Conservation (phyloP, 495 filamentous ascomycete genomes). For the Penicillium soppii region DNA sequence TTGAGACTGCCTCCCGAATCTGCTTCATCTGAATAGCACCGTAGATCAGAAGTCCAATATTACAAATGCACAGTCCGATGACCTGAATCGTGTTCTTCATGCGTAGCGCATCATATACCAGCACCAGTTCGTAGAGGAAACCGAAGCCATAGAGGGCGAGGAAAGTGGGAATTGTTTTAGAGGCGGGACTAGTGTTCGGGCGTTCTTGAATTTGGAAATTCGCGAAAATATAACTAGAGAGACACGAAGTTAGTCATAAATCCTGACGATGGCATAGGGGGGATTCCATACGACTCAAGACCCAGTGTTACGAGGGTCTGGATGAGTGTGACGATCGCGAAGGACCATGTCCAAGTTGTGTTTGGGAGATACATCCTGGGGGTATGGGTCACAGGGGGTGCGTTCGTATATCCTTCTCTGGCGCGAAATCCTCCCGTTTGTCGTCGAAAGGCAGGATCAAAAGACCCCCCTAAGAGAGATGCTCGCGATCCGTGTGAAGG, state of each 20-base stretch:
- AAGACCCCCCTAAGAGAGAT: conserved; percentile 63
- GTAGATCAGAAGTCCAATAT: conserved; percentile 86
- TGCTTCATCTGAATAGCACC: conserved; percentile 89
- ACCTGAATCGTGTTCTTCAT: conserved; percentile 98
- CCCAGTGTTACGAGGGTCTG: conserved; percentile 78
- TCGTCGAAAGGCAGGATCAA: conserved; percentile 51
- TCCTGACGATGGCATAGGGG: neutral
- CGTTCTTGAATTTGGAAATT: conserved; percentile 70
- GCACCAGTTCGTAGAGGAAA: conserved; percentile 83
- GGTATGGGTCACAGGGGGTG: conserved; percentile 17
- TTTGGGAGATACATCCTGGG: conserved; percentile 68
- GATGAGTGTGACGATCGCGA: conserved; percentile 67
- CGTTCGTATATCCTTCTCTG: conserved; percentile 54
- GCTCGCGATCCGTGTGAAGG: conserved; percentile 58
- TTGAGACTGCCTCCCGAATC: conserved; percentile 66
- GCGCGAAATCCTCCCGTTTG: conserved; percentile 51
- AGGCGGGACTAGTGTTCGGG: conserved; percentile 36
- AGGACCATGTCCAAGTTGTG: conserved; percentile 85
- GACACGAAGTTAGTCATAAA: neutral
- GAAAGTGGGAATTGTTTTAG: conserved; percentile 81
- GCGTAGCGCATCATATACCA: conserved; percentile 90
- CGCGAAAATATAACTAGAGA: conserved; percentile 44
- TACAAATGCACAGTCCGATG: conserved; percentile 91
- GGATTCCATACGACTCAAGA: conserved; percentile 74
- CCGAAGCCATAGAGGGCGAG: conserved; percentile 96